phyloP scores from a whole-genome alignment of 2,329 filamentous ascomycete genomes.

The Diaporthe sp. region DNA sequence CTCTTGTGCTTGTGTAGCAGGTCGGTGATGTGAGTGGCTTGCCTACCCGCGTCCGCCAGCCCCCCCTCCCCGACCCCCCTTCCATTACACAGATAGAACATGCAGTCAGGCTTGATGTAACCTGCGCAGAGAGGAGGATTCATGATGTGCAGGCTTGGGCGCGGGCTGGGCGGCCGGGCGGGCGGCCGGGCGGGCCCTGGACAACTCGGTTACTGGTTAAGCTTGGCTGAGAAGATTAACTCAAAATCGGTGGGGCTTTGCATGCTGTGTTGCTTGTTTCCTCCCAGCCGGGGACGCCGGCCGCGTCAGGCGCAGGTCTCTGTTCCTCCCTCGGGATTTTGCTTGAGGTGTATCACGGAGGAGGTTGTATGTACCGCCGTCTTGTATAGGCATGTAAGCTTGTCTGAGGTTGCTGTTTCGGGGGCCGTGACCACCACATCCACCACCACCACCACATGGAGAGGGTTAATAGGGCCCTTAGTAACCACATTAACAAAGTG shows the following conservation, averaged over 20 bases:
- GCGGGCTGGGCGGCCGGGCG: not conserved
- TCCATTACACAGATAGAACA: not conserved
- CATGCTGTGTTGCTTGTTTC: not conserved
- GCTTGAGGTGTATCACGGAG: not conserved
- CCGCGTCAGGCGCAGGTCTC: not conserved
- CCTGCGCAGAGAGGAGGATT: not conserved
- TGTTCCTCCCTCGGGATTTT: not conserved
- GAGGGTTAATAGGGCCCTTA: not conserved
- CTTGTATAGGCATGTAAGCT: not conserved
- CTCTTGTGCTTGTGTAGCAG: not conserved
- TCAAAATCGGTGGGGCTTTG: constrained; percentile 9
- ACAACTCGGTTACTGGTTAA: no score
- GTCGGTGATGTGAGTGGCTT: constrained; percentile 10
- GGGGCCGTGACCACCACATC: not conserved
- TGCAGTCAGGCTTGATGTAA: not conserved
- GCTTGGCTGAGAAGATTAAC: not conserved
- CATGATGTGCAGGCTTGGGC: not conserved
- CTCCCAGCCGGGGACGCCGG: not conserved
- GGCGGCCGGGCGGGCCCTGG: not conserved
- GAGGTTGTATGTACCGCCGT: not conserved
- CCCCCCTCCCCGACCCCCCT: no score
- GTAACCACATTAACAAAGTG: not conserved
- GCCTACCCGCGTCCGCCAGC: not conserved
- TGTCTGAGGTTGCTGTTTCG: constrained; percentile 11
- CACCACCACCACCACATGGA: not conserved